Conservation (phyloP, 2,329 filamentous ascomycete genomes). For the Talaromyces sp. region DNA sequence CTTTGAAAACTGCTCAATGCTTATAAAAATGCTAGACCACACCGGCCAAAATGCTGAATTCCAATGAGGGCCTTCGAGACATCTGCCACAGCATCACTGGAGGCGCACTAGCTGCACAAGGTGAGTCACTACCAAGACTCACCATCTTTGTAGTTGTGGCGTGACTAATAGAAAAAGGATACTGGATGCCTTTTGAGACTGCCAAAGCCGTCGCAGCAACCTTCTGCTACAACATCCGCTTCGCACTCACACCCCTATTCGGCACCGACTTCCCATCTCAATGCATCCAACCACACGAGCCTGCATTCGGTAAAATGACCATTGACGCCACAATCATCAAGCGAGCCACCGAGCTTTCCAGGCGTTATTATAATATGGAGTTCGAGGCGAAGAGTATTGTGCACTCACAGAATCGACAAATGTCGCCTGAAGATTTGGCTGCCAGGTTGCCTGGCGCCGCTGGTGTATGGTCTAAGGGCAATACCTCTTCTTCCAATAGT, state of each 20-base stretch:
- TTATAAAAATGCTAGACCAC: slow-evolving; percentile 61
- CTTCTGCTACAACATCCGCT: slow-evolving; percentile 81
- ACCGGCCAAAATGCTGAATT: slow-evolving; percentile 74
- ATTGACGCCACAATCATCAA: slow-evolving; percentile 58
- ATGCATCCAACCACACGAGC: slow-evolving; percentile 62
- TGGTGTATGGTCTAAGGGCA: neutral
- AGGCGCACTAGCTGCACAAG: slow-evolving; percentile 84
- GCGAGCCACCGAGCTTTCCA: slow-evolving; percentile 45
- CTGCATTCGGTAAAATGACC: slow-evolving; percentile 64
- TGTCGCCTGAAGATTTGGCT: slow-evolving; percentile 10
- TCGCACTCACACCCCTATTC: slow-evolving; percentile 85
- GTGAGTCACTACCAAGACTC: slow-evolving; percentile 43
- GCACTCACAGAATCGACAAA: slow-evolving; percentile 7
- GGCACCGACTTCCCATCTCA: slow-evolving; percentile 72
- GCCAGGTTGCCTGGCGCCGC: neutral
- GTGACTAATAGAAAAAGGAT: slow-evolving; percentile 55
- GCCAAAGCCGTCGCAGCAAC: slow-evolving; percentile 83
- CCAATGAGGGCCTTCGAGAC: slow-evolving; percentile 79
- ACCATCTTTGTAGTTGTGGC: neutral
- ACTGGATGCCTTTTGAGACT: slow-evolving; percentile 92
- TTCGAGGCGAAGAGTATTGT: slow-evolving; percentile 4
- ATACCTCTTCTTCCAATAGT: neutral
- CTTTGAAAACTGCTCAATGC: neutral
- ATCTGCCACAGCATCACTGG: slow-evolving; percentile 94
- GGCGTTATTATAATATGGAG: slow-evolving; percentile 33